Evolutionary conservation across 2,329 filamentous ascomycete species (phyloP).

Genomic region (Aspergillus hiratsukae): DNA sequence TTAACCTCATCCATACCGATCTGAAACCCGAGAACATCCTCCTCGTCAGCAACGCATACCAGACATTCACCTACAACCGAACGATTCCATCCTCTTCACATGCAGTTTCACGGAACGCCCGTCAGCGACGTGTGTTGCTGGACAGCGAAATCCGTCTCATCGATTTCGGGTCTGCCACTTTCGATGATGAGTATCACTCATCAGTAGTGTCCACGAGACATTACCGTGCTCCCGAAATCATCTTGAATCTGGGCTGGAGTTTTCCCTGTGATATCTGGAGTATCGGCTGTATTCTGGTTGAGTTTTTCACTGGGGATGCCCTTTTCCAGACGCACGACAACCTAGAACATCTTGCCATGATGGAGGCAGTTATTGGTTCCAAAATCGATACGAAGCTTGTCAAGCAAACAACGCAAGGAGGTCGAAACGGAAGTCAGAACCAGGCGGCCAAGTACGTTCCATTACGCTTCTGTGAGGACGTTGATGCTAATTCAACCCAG

Average conservation of each 20-base stretch:
- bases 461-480: slow-evolving; percentile 14
- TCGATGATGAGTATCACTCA: slow-evolving; percentile 65
- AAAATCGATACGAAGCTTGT: slow-evolving; percentile 54
- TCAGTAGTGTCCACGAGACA: slow-evolving; percentile 64
- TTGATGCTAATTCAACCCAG: slow-evolving; percentile 32
- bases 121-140: slow-evolving; percentile 59
- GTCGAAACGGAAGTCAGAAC: slow-evolving; percentile 47
- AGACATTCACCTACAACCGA: slow-evolving; percentile 66
- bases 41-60: slow-evolving; percentile 60
- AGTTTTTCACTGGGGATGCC: slow-evolving; percentile 65
- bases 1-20: slow-evolving; percentile 93
- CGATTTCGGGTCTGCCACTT: slow-evolving; percentile 64
- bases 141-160: slow-evolving; percentile 64
- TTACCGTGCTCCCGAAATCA: slow-evolving; percentile 64
- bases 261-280: slow-evolving; percentile 67
- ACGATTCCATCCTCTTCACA: slow-evolving; percentile 62
- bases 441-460: slow-evolving; percentile 52
- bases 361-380: slow-evolving; percentile 58
- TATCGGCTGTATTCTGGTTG: slow-evolving; percentile 64
- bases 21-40: slow-evolving; percentile 66
- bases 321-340: slow-evolving; percentile 67
- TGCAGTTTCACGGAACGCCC: slow-evolving; percentile 52
- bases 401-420: slow-evolving; percentile 47
- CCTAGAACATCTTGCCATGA: slow-evolving; percentile 65
- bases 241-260: slow-evolving; percentile 63